Base-by-base conservation (phyloP, 306 rosid genomes). In the Fragaria iinumae region DNA sequence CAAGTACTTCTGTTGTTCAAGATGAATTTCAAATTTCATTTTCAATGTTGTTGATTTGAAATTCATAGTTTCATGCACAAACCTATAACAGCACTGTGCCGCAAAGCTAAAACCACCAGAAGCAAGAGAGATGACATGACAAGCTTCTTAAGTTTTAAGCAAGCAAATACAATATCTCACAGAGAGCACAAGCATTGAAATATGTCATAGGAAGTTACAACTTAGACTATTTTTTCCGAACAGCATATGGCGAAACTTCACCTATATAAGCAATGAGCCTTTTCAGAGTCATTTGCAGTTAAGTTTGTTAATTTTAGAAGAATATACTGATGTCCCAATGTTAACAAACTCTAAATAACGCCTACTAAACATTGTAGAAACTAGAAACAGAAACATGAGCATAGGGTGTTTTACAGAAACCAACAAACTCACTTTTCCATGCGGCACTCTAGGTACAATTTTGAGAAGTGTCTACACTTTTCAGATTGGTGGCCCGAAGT, bases 361-460 rank as follows among this genome's bases (percentile, higher is more conserved):
- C 41, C 65, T 47, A 55, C 63, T n/a, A 36, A 43, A 14, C 43
- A 36, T 34, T 34, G 0, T 5, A 38, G 41, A 38, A 38, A 38
- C 8, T 38, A 38, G 41, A 38, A 38, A 38, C 39, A 72, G 36
- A 13, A 57, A 23, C 8, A 69, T 29, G 70, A 70, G 50, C 17
- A 67, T 25, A 32, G 41, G 36, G 10, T n/a, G 38, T 39, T 38
- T 39, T 29, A 25, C 12, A 72, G n/a, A n/a, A 82, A 57, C 69
- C 71, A 59, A 41, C 17, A 72, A 27, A 85, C 97, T 89, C 70
- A 91, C 98, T 90, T 94, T 68, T 90, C 90, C 98, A 91, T 94
- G 14, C 95, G 98, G 75, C 98, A 94, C 68, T 89, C 80, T 47
- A 94, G 82, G 79, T 94, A 94, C 77, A 84, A 88, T 83, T 91